Evolutionary conservation across 73 alveolate genomes (phyloP).

Genomic region (Durusdinium trenchii): DNA sequence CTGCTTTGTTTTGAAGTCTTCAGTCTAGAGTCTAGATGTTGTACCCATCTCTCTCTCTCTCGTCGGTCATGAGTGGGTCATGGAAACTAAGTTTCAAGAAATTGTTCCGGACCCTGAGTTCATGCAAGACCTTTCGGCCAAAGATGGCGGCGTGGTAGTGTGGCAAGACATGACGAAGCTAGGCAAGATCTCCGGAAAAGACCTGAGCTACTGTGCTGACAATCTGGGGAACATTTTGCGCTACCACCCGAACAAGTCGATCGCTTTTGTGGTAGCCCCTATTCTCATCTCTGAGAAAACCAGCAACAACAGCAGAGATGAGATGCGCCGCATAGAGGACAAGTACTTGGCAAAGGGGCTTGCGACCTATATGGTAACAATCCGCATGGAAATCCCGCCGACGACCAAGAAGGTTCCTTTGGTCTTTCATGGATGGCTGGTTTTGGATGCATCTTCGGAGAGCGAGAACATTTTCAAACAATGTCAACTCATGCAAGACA

Average conservation of each 20-base stretch:
- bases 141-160: neutral
- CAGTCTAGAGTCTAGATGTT: neutral
- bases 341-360: too few relatives aligned
- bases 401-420: too few relatives aligned
- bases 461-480: too few relatives aligned
- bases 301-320: neutral
- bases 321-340: too few relatives aligned
- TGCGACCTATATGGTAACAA: too few relatives aligned
- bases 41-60: neutral
- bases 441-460: too few relatives aligned
- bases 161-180: neutral
- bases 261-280: neutral
- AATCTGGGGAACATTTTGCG: neutral
- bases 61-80: neutral
- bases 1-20: neutral
- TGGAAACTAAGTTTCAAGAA: too few relatives aligned
- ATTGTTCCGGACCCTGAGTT: conserved; percentile 9
- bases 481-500: too few relatives aligned
- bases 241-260: neutral
- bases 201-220: neutral
- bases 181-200: neutral
- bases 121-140: neutral
- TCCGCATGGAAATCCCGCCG: too few relatives aligned
- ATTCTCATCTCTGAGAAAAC: neutral
- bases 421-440: too few relatives aligned